A percentile compares a stretch with the other conserved stretches of the same genome.
Evolutionary conservation across 768 basidiomycete genomes (phyloP).

Genomic region (Pluteus cervinus): DNA sequence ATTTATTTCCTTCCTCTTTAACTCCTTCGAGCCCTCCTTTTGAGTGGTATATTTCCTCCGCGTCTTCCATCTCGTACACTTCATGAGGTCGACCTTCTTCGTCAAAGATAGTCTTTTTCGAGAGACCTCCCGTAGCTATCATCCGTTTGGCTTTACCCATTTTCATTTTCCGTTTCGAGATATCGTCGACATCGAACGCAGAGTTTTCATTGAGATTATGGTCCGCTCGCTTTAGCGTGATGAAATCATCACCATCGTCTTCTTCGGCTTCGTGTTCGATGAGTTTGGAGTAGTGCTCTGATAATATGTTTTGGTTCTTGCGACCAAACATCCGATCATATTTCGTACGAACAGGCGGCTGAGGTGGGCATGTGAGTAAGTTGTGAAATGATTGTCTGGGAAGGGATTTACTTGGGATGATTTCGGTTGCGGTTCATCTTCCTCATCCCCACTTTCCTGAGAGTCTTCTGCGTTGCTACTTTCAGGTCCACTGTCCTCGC

Average conservation of each 20-base stretch:
- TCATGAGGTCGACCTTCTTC: slow-evolving; percentile 79
- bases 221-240: slow-evolving; percentile 88
- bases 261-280: slow-evolving; percentile 56
- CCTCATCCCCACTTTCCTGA: slow-evolving; percentile 15
- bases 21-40: slow-evolving; percentile 61
- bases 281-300: slow-evolving; percentile 85
- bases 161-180: slow-evolving; percentile 82
- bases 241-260: slow-evolving; percentile 71
- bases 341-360: slow-evolving; percentile 68
- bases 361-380: slow-evolving; percentile 14
- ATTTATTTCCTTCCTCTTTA: slow-evolving; percentile 59
- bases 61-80: slow-evolving; percentile 76
- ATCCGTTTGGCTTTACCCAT: slow-evolving; percentile 69
- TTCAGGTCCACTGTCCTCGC: slow-evolving; percentile 17
- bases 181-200: slow-evolving; percentile 18
- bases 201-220: slow-evolving; percentile 54
- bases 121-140: slow-evolving; percentile 53
- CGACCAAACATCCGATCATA: slow-evolving; percentile 98
- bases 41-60: slow-evolving; percentile 62
- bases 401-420: slow-evolving; percentile 32
- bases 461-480: slow-evolving; percentile 19
- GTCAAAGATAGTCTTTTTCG: slow-evolving; percentile 83
- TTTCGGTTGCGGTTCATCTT: slow-evolving; percentile 15
- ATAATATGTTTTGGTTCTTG: slow-evolving; percentile 90
- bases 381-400: not conserved